A percentile compares a stretch with the other conserved stretches of the same genome.
Evolutionary conservation across 1,139 yeast genomes (phyloP).

Genomic region (Candida gigantensis): DNA sequence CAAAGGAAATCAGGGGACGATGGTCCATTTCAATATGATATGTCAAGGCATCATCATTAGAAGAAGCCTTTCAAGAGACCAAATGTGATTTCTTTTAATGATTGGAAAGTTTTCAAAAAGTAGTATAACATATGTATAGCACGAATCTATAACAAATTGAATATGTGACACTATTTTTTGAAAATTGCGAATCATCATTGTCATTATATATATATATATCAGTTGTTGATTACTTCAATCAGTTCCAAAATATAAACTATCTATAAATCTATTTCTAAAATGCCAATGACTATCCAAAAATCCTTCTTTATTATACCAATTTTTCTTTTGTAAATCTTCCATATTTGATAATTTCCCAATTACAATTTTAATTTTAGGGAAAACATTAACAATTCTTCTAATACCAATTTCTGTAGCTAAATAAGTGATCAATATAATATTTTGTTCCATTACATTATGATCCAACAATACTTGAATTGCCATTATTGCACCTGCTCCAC

Average conservation of each 20-base stretch:
- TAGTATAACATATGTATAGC: too few relatives aligned
- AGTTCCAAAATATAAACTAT: constrained; percentile 79
- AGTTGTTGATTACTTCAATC: constrained; percentile 20
- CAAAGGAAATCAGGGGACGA: constrained; percentile 4
- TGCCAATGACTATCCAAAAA: constrained; percentile 55
- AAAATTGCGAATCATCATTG: too few relatives aligned
- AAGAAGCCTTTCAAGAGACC: too few relatives aligned
- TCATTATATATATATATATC: too few relatives aligned
- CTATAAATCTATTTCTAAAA: constrained; percentile 72
- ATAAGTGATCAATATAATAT: constrained; percentile 71
- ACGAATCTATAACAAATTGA: too few relatives aligned
- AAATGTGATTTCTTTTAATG: too few relatives aligned
- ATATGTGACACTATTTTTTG: too few relatives aligned
- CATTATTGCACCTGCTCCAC: constrained; percentile 96
- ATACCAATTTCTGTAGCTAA: constrained; percentile 81
- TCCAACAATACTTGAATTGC: constrained; percentile 86
- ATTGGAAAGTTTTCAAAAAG: too few relatives aligned
- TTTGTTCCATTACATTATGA: constrained; percentile 64
- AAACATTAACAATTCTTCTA: constrained; percentile 73
- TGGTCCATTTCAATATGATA: constrained; percentile 2
- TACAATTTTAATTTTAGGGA: constrained; percentile 65
- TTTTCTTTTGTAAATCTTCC: constrained; percentile 17
- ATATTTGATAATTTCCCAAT: constrained; percentile 64
- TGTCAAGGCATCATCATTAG: too few relatives aligned
- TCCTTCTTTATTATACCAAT: constrained; percentile 35